phyloP scores from a whole-genome alignment of 352 stramenopile species.

The Phytopythium litorale region DNA sequence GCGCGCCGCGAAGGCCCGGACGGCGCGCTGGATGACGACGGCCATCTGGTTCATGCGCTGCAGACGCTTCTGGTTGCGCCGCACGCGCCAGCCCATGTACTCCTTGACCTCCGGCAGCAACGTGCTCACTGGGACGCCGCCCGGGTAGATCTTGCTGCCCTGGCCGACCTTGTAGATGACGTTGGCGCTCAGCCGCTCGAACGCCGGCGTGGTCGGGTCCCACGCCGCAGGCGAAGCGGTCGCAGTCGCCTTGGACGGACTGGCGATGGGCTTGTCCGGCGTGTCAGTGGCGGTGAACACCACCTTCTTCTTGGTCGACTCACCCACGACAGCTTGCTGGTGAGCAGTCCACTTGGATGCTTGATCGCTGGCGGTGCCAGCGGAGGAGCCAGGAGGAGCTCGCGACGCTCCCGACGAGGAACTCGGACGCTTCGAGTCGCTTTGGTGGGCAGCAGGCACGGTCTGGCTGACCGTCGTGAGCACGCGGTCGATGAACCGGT shows the following conservation, averaged over 20 bases:
- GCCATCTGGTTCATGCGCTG: constrained; percentile 83
- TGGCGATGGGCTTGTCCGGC: background rate
- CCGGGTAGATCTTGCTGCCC: constrained; percentile 85
- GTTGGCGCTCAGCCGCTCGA: constrained; percentile 86
- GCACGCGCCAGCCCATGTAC: constrained; percentile 95
- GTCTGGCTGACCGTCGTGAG: constrained; percentile 59
- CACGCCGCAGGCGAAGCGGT: constrained; percentile 11
- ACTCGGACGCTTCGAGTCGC: background rate
- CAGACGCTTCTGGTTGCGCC: constrained; percentile 92
- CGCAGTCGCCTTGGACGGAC: background rate
- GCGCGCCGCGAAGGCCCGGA: constrained; percentile 87
- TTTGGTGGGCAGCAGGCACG: constrained; percentile 8
- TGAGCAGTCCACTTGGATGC: background rate
- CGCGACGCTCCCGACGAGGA: background rate
- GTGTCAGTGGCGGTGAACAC: background rate
- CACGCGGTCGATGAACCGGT: constrained; percentile 87
- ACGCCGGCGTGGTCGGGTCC: constrained; percentile 78
- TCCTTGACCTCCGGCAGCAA: constrained; percentile 87
- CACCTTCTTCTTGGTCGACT: background rate
- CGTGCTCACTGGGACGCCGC: background rate
- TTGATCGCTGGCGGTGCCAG: background rate
- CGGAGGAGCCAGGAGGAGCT: background rate
- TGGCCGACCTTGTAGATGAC: constrained; percentile 79
- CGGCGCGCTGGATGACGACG: constrained; percentile 84
- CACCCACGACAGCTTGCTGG: background rate